Evolutionary conservation across 139 green algal species (phyloP).

Genomic region (Pleodorina starrii): DNA sequence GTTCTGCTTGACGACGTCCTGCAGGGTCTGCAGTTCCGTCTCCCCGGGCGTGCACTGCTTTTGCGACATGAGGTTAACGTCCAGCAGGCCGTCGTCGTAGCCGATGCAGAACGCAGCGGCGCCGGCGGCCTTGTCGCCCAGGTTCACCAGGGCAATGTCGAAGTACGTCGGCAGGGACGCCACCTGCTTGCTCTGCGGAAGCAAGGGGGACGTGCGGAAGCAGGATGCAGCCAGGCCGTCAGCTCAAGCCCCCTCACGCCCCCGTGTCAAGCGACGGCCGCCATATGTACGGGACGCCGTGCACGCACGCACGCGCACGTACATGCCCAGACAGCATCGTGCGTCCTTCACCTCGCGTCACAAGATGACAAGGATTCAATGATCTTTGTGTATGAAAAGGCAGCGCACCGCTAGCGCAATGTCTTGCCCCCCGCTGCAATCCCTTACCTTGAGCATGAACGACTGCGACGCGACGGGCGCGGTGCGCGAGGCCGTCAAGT

Average conservation of each 20-base stretch:
- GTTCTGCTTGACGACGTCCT: background rate
- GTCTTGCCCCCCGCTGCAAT: no score
- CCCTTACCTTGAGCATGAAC: slow-evolving; percentile 43
- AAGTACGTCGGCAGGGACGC: slow-evolving; percentile 42
- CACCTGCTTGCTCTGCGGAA: slow-evolving; percentile 21
- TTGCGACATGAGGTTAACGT: slow-evolving; percentile 47
- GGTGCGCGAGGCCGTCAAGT: slow-evolving; percentile 45
- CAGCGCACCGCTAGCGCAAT: no score
- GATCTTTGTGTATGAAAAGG: no score
- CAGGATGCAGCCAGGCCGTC: no score
- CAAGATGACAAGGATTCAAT: no score
- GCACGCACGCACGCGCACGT: no score
- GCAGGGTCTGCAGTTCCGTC: background rate
- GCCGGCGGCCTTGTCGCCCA: background rate
- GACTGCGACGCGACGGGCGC: slow-evolving; percentile 19
- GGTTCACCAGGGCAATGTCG: slow-evolving; percentile 13
- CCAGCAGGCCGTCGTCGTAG: slow-evolving; percentile 61
- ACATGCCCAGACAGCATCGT: no score
- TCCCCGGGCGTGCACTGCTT: background rate
- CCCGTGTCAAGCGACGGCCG: no score
- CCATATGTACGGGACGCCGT: no score
- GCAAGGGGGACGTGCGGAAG: no score
- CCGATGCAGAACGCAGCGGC: slow-evolving; percentile 24
- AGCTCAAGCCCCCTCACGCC: no score
- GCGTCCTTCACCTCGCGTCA: no score